Evolutionary conservation across 2,329 filamentous ascomycete species (phyloP).

Genomic region (Xylariaceae sp.): DNA sequence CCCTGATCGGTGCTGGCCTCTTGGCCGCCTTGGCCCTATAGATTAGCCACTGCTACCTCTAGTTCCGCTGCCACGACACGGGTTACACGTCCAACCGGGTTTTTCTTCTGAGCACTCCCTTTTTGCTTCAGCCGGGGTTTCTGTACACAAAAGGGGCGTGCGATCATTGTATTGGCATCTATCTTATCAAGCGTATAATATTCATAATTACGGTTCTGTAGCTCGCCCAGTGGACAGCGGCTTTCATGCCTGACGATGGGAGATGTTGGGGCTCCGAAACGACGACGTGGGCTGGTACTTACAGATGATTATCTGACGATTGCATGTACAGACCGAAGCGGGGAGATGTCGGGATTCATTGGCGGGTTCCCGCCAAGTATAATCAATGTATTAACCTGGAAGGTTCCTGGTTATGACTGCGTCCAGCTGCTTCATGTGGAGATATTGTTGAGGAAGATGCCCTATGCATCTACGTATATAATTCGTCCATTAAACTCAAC

Average conservation of each 20-base stretch:
- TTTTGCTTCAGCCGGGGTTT: slow-evolving; percentile 20
- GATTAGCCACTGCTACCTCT: slow-evolving; percentile 10
- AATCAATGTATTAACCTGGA: slow-evolving; percentile 7
- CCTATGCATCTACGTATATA: slow-evolving; percentile 11
- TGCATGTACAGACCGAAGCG: slow-evolving; percentile 16
- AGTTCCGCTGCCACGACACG: slow-evolving; percentile 3
- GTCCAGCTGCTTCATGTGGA: slow-evolving; percentile 7
- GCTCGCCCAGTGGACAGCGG: slow-evolving; percentile 6
- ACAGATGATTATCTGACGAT: slow-evolving; percentile 18
- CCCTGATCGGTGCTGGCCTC: slow-evolving; percentile 26
- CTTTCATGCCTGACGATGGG: slow-evolving; percentile 15
- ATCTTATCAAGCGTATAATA: slow-evolving; percentile 18
- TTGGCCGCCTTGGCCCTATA: slow-evolving; percentile 30
- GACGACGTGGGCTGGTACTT: slow-evolving; percentile 9
- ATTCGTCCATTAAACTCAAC: background rate
- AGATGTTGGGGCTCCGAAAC: slow-evolving; percentile 5
- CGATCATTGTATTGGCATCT: slow-evolving; percentile 14
- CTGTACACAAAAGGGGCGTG: slow-evolving; percentile 13
- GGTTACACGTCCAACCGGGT: slow-evolving; percentile 20
- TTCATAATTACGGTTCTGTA: slow-evolving; percentile 31
- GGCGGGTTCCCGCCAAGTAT: slow-evolving; percentile 7
- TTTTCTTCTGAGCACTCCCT: slow-evolving; percentile 27
- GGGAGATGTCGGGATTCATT: slow-evolving; percentile 13
- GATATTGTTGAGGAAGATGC: slow-evolving; percentile 9
- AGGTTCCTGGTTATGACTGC: slow-evolving; percentile 3